A percentile compares a stretch with the other conserved stretches of the same genome.
These are phyloP conservation scores for Pseudogymnoascus sp. DNA, from an alignment of 2,329 filamentous ascomycete species.

Conservation along the genomic window DNA sequence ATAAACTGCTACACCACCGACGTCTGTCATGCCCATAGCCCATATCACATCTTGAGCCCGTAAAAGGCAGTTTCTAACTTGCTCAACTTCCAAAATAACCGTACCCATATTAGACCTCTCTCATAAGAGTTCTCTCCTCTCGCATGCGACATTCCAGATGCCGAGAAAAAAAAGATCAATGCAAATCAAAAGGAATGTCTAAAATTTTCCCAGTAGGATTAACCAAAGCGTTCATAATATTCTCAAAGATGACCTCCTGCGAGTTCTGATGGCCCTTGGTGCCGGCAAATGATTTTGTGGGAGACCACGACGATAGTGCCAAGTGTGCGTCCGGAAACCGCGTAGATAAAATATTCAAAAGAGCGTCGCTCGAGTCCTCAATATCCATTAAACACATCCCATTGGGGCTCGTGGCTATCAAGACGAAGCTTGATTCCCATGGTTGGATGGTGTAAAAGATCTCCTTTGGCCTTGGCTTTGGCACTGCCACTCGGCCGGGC, in stretches of 20 bases:
- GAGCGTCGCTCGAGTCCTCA: slow-evolving; percentile 4
- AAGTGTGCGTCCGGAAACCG: background rate
- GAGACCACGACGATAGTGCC: background rate
- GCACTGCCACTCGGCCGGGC: background rate
- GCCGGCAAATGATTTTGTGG: background rate
- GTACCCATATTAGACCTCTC: background rate
- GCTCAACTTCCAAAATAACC: background rate
- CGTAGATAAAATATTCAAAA: background rate
- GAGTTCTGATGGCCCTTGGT: background rate
- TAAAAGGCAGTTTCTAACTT: background rate
- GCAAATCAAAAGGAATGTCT: slow-evolving; percentile 3
- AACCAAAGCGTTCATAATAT: slow-evolving; percentile 1
- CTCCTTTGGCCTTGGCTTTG: slow-evolving; percentile 3
- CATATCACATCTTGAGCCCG: background rate
- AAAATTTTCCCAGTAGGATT: slow-evolving; percentile 1
- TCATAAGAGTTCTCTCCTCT: background rate
- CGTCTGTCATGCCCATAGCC: background rate
- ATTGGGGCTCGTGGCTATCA: slow-evolving; percentile 3
- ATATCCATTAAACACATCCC: slow-evolving; percentile 5
- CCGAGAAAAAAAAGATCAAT: background rate
- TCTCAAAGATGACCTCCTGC: background rate
- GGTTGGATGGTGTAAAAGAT: slow-evolving; percentile 2
- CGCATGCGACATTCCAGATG: background rate
- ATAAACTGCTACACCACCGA: background rate
- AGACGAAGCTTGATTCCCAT: background rate